A percentile compares a stretch with the other conserved stretches of the same genome.
These are phyloP conservation scores for Lactifluus rugatus DNA, from an alignment of 768 basidiomycete species.

Conservation along the genomic window DNA sequence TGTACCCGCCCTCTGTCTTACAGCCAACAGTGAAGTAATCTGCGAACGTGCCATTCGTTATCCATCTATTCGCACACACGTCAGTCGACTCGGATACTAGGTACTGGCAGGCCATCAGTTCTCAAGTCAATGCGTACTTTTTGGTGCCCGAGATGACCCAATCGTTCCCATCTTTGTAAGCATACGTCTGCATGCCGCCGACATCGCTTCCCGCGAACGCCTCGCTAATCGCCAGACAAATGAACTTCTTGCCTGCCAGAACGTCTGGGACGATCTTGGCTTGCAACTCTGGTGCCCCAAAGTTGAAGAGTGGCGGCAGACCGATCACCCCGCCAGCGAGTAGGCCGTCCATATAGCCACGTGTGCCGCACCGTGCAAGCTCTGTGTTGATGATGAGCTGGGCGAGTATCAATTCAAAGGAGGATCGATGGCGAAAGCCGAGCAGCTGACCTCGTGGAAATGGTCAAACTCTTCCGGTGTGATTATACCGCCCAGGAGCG, in stretches of 20 bases:
- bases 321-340: slow-evolving; percentile 77
- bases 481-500: slow-evolving; percentile 64
- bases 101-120: not conserved
- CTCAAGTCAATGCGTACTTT: slow-evolving; percentile 44
- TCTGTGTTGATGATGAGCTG: slow-evolving; percentile 77
- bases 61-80: slow-evolving; percentile 49
- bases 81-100: no score
- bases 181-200: slow-evolving; percentile 74
- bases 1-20: slow-evolving; percentile 62
- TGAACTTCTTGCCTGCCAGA: slow-evolving; percentile 69
- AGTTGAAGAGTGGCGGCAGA: slow-evolving; percentile 86
- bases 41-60: slow-evolving; percentile 77
- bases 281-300: slow-evolving; percentile 65
- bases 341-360: slow-evolving; percentile 83
- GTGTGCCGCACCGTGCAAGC: slow-evolving; percentile 70
- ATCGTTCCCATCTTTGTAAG: slow-evolving; percentile 72
- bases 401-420: not conserved
- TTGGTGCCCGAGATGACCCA: slow-evolving; percentile 93
- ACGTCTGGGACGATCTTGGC: slow-evolving; percentile 64
- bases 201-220: slow-evolving; percentile 90
- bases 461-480: slow-evolving; percentile 85
- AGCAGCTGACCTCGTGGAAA: slow-evolving; percentile 68
- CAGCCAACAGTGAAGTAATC: slow-evolving; percentile 81
- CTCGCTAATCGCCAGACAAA: slow-evolving; percentile 87
- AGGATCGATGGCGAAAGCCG: not conserved